Evolutionary conservation across 148 eudicot species (phyloP).

Genomic region (Dysphania ambrosioides): DNA sequence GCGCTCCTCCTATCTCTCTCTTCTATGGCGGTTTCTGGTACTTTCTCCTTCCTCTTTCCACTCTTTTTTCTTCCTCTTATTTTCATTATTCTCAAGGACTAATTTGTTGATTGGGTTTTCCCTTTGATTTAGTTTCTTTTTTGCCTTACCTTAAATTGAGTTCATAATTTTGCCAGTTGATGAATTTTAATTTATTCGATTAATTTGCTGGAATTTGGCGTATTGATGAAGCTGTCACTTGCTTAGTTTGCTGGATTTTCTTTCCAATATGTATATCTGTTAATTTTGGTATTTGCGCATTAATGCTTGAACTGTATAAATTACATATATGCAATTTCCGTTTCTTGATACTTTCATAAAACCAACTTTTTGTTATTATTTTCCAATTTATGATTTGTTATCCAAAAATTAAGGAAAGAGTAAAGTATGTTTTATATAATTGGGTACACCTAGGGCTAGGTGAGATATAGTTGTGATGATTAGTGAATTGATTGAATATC

Average conservation of each 20-base stretch:
- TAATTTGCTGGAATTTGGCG: background rate
- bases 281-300: too few species aligned
- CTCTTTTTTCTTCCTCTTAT: background rate
- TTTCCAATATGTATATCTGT: too few species aligned
- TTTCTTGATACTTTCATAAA: too few species aligned
- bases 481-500: too few species aligned
- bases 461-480: too few species aligned
- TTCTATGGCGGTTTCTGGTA: constrained; percentile 7
- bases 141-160: background rate
- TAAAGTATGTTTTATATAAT: too few species aligned
- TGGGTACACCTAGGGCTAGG: too few species aligned
- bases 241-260: background rate
- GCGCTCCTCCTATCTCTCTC: background rate
- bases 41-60: constrained; percentile 13
- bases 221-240: background rate
- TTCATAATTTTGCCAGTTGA: background rate
- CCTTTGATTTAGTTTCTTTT: background rate
- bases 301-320: too few species aligned
- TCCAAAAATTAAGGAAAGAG: too few species aligned
- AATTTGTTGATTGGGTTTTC: background rate
- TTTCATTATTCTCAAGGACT: background rate
- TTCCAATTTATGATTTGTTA: too few species aligned
- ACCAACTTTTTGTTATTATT: too few species aligned
- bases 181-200: background rate
- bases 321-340: too few species aligned